Conservation (phyloP, 306 rosid genomes). For the Cotoneaster glaucophyllus region DNA sequence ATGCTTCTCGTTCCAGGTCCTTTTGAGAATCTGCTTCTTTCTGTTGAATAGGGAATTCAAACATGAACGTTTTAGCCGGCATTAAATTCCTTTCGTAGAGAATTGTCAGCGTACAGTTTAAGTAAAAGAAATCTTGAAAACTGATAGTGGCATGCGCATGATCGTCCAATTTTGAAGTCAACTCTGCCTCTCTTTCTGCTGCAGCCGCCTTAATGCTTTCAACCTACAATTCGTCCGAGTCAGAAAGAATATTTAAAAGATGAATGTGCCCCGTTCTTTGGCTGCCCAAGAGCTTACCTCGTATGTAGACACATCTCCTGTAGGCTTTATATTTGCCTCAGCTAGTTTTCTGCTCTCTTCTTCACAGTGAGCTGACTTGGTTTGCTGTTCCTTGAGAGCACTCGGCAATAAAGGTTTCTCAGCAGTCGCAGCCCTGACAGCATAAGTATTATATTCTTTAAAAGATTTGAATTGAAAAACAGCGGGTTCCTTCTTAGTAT, state of each 20-base stretch:
- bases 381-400: conserved; percentile 52
- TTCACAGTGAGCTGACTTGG: conserved; percentile 46
- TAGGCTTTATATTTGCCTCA: conserved; percentile 55
- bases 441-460: no score
- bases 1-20: conserved; percentile 47
- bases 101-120: not conserved
- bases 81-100: not conserved
- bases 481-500: conserved; percentile 63
- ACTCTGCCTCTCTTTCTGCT: conserved; percentile 52
- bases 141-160: conserved; percentile 29
- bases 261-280: not conserved
- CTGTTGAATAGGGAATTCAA: conserved; percentile 34
- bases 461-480: no score
- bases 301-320: conserved; percentile 39
- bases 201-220: conserved; percentile 45
- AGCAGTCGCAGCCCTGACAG: conserved; percentile 47
- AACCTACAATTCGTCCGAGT: conserved; percentile 39
- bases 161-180: conserved; percentile 57
- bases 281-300: conserved; percentile 13
- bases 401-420: conserved; percentile 55
- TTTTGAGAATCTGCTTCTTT: conserved; percentile 54
- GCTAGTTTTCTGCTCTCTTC: conserved; percentile 44
- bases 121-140: not conserved
- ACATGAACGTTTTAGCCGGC: conserved; percentile 7
- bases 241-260: not conserved